A percentile compares a stretch with the other conserved stretches of the same genome.
Conservation (phyloP, 2,329 filamentous ascomycete genomes). For the Penicillium sp. region DNA sequence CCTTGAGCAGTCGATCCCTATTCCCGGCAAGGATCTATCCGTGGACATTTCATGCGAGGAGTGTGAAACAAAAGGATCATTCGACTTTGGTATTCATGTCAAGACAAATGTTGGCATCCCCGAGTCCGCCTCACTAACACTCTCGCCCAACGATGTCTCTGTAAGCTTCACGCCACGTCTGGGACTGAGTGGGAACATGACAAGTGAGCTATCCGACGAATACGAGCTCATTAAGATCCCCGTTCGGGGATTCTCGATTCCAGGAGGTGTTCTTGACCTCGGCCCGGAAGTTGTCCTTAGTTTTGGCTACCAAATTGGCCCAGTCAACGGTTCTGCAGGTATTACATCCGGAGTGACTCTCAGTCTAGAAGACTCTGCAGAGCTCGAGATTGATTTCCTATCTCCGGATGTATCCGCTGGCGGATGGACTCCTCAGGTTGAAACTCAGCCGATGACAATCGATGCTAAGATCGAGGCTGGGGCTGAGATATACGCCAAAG, state of each 20-base stretch:
- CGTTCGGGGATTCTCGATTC: slow-evolving; percentile 18
- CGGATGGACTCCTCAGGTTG: slow-evolving; percentile 14
- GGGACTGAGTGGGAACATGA: slow-evolving; percentile 17
- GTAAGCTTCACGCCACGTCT: slow-evolving; percentile 15
- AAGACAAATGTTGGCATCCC: slow-evolving; percentile 11
- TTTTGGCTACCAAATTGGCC: slow-evolving; percentile 14
- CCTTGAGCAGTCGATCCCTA: slow-evolving; percentile 13
- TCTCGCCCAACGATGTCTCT: slow-evolving; percentile 15
- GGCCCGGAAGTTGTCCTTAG: slow-evolving; percentile 18
- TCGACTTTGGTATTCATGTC: slow-evolving; percentile 19
- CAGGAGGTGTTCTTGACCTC: slow-evolving; percentile 15
- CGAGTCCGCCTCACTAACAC: slow-evolving; percentile 8
- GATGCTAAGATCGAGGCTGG: slow-evolving; percentile 15
- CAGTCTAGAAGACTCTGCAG: slow-evolving; percentile 15
- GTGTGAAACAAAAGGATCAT: slow-evolving; percentile 18
- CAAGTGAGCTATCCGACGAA: slow-evolving; percentile 11
- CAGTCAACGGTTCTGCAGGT: slow-evolving; percentile 17
- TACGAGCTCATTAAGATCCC: slow-evolving; percentile 16
- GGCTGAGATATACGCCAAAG: slow-evolving; percentile 13
- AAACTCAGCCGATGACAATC: slow-evolving; percentile 9
- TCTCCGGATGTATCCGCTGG: slow-evolving; percentile 12
- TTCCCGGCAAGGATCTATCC: slow-evolving; percentile 6
- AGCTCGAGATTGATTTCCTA: slow-evolving; percentile 18
- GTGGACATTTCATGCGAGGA: slow-evolving; percentile 11
- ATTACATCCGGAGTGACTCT: slow-evolving; percentile 16